These are phyloP conservation scores for Choanephora cucurbitarum DNA, from an alignment of 371 early-diverging fungal species.

Conservation along the genomic window DNA sequence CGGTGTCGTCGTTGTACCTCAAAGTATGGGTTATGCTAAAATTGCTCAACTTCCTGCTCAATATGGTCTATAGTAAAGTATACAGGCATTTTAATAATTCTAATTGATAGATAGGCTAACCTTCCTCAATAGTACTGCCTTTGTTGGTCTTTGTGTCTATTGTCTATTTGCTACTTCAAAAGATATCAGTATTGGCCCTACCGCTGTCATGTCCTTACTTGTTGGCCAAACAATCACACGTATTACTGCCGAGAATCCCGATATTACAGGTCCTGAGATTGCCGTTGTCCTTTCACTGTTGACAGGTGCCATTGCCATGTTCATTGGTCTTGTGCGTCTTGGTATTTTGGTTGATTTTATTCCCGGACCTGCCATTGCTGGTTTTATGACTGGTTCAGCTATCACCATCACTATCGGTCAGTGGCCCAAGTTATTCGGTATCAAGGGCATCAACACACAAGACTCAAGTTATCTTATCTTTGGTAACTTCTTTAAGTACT, in stretches of 20 bases:
- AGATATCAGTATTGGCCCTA: slow-evolving; percentile 90
- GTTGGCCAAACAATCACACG: slow-evolving; percentile 68
- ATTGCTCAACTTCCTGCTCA: slow-evolving; percentile 80
- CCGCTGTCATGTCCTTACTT: slow-evolving; percentile 84
- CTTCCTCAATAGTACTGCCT: slow-evolving; percentile 44
- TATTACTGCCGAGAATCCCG: slow-evolving; percentile 33
- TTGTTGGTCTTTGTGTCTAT: slow-evolving; percentile 81
- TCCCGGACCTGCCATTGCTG: slow-evolving; percentile 69
- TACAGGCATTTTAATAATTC: too few relatives aligned
- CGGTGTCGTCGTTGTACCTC: slow-evolving; percentile 88
- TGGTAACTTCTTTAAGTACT: slow-evolving; percentile 51
- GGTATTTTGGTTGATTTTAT: slow-evolving; percentile 92
- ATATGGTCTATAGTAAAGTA: slow-evolving; percentile 90
- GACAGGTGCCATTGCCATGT: slow-evolving; percentile 63
- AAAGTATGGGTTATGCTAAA: slow-evolving; percentile 85
- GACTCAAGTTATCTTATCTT: slow-evolving; percentile 59
- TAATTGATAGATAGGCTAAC: too few relatives aligned
- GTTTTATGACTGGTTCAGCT: slow-evolving; percentile 81
- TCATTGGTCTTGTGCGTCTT: slow-evolving; percentile 76
- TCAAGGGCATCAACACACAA: slow-evolving; percentile 64
- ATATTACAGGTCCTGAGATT: slow-evolving; percentile 47
- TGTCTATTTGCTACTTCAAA: slow-evolving; percentile 83
- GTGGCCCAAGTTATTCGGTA: slow-evolving; percentile 74
- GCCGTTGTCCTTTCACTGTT: slow-evolving; percentile 63
- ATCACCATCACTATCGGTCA: slow-evolving; percentile 81